phyloP scores from a whole-genome alignment of 2,329 filamentous ascomycete genomes.

The Penicillium sumatraense region DNA sequence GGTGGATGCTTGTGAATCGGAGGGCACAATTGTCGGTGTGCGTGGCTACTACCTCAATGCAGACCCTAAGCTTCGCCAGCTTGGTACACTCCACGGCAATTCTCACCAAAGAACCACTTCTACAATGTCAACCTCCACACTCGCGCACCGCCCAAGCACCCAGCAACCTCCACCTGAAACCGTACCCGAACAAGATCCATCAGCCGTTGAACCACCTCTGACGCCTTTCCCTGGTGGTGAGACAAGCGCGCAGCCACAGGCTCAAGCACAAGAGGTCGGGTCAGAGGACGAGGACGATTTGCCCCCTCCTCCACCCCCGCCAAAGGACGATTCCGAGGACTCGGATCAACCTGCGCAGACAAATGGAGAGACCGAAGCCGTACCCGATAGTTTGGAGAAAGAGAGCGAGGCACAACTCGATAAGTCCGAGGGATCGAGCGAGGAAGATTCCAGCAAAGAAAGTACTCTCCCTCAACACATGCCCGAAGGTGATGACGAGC shows the following conservation, averaged over 20 bases:
- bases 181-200: constrained; percentile 26
- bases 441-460: constrained; percentile 32
- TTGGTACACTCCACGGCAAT: constrained; percentile 42
- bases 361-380: constrained; percentile 22
- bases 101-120: constrained; percentile 39
- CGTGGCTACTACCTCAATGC: constrained; percentile 96
- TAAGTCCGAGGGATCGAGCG: constrained; percentile 19
- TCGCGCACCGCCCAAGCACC: constrained; percentile 29
- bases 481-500: constrained; percentile 25
- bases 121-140: constrained; percentile 33
- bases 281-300: constrained; percentile 33
- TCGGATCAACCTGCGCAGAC: constrained; percentile 22
- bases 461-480: constrained; percentile 28
- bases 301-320: constrained; percentile 35
- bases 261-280: constrained; percentile 31
- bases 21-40: constrained; percentile 89
- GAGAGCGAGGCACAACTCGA: constrained; percentile 16
- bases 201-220: constrained; percentile 31
- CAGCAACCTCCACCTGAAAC: constrained; percentile 24
- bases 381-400: constrained; percentile 15
- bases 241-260: constrained; percentile 33
- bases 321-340: constrained; percentile 30
- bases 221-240: constrained; percentile 41
- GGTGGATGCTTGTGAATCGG: constrained; percentile 94
- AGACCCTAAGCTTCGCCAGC: constrained; percentile 65